Percentiles rank a stretch among this genome's conserved stretches.
These are phyloP conservation scores for Caryopteris hybrid DNA, from an alignment of 305 asterid species.

Conservation along the genomic window DNA sequence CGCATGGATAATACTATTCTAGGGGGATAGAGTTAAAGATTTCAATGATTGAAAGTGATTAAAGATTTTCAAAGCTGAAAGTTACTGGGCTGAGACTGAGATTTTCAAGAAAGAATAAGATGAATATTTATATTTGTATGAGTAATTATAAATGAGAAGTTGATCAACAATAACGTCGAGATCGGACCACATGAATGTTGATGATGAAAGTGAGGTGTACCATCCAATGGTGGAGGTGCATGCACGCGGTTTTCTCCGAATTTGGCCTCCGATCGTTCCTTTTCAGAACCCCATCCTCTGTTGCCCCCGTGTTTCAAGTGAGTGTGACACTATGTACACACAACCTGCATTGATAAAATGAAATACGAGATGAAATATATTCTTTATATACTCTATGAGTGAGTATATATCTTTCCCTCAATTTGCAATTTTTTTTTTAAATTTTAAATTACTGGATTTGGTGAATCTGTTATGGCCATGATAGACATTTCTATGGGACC, in stretches of 20 bases:
- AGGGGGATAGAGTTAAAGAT: too few relatives aligned
- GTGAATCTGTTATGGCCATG: conserved; percentile 10
- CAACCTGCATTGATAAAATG: background rate
- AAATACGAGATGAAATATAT: background rate
- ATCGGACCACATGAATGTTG: background rate
- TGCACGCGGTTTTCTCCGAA: background rate
- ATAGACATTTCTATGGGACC: conserved; percentile 13
- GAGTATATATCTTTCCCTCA: too few relatives aligned
- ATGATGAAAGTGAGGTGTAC: conserved; percentile 16
- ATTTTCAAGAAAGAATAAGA: conserved; percentile 11
- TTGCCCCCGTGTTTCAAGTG: too few relatives aligned
- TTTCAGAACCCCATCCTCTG: too few relatives aligned
- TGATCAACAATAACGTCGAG: background rate
- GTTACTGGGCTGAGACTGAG: too few relatives aligned
- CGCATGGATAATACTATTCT: background rate
- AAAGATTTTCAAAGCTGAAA: too few relatives aligned
- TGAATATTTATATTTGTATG: too few relatives aligned
- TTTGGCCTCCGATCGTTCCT: too few relatives aligned
- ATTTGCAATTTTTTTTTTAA: too few relatives aligned
- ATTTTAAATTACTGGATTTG: conserved; percentile 13
- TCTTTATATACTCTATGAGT: background rate
- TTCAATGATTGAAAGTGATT: too few relatives aligned
- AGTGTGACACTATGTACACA: too few relatives aligned
- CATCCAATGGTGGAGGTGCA: background rate
- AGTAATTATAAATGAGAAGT: background rate